Evolutionary conservation across 2,329 filamentous ascomycete species (phyloP), one percentile per base, ranked within the genome.

Genomic region (Colletotrichum melonis): DNA sequence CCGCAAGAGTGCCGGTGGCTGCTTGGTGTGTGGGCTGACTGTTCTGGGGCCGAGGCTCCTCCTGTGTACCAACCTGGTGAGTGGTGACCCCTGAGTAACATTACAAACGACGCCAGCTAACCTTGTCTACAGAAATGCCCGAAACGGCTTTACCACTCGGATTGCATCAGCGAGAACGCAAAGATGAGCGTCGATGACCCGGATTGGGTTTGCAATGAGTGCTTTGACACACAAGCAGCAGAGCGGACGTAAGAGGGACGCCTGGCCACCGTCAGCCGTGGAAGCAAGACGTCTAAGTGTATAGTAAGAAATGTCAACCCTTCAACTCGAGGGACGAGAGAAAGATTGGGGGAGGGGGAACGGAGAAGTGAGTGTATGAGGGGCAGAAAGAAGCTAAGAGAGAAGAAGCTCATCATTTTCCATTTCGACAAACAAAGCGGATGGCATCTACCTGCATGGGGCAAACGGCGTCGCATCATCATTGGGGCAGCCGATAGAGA

Each of bases 1-100:
- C 54, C 81, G 83, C 70, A 86, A 82, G 76, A 84, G 84, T 24
- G 78, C 82, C 24, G 85, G 82, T 42, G 87, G 87, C 57, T 89
- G 87, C 74, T 80, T 80, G 2, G 76, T 86, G 16, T 90, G 88
- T 74, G 84, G 84, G 12, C 82, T 86, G 57, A 83, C 84, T 5
- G 87, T 88, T 26, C 80, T 86, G 26, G 86, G 87, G 2, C 84
- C 87, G 4, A 82, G 81, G 12, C 80, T 87, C 75, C 78, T 90
- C 35, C 78, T 89, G 30, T 90, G 88, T 77, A 80, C 83, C 5
- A 88, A 88, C 74, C 82, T 85, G 81, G 88, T 89, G 78, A 80
- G 83, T 80, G 24, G 4, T 64, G 6, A 32, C 14, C 42, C 5
- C 9, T 52, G 5, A 30, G 42, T 11, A n/a, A 35, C 30, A 24